Evolutionary conservation across 176 grass and related monocot genomes (phyloP), one percentile per base, ranked within the genome.

Genomic region (Aegilops umbellulata): DNA sequence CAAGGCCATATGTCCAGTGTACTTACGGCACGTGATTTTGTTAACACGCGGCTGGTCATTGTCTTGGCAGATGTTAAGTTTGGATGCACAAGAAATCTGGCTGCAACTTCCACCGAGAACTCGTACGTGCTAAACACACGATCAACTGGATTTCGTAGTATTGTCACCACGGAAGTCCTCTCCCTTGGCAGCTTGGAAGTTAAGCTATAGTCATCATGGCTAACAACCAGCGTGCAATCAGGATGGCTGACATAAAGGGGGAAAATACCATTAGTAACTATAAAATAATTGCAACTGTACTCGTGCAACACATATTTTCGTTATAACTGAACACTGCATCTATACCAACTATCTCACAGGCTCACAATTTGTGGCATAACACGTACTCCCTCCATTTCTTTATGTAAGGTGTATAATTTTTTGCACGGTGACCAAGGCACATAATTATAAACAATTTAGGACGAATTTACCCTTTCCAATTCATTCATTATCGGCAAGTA

Each of bases 1-100:
- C 97, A 99, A 69, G 97, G 97, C 97, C 97, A 99, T 82, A 97
- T 94, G 69, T 99, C 97, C 80, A 99, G 87, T 68, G 94, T 99
- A 86, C 94, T 99, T 66, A 97, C 90, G 77, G 69, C 92, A 70
- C 65, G 78, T 81, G 90, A 80, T 72, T 93, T 97, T 16, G 3
- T 60, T 42, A 86, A 67, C 60, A 94, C 38, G 22, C 89, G 90
- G 39, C 46, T 88, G 75, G 97, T 88, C 85, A 95, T 97, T 83
- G 88, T 46, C 80, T 81, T 92, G 73, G 90, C 94, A 44, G 94
- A 99, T 68, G 94, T 94, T 41, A 99, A 82, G 87, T 99, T 99
- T 25, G 53, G 66, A 80, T 99, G 94, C 31, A 93, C 89, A 79
- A 99, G 92, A 88, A 97, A 99, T 82, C 94, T 91, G n/a, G 97